Conservation (phyloP, 1,284 basidiomycete genomes). For the Laetiporus sulphureus region DNA sequence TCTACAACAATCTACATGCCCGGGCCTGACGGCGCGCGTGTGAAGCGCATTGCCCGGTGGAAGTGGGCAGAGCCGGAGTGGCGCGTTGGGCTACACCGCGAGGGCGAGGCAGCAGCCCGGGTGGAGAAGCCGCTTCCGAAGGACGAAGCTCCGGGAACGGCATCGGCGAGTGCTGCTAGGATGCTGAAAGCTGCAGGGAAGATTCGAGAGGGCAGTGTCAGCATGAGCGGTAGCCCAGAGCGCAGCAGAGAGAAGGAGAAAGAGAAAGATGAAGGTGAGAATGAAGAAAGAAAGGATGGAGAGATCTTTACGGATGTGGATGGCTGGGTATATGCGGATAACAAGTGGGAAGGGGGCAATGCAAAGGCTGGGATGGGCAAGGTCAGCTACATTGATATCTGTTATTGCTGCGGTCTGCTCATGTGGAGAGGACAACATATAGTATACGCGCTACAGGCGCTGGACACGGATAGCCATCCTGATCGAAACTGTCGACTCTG, state of each 20-base stretch:
- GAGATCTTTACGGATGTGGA: conserved; percentile 71
- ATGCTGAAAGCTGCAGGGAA: conserved; percentile 42
- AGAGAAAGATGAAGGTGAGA: conserved; percentile 12
- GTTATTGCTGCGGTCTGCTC: background rate
- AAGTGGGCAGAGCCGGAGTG: conserved; percentile 86
- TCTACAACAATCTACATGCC: conserved; percentile 49
- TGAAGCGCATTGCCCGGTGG: conserved; percentile 76
- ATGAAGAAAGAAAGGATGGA: conserved; percentile 25
- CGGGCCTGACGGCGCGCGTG: conserved; percentile 37
- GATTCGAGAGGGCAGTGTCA: conserved; percentile 34
- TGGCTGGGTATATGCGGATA: conserved; percentile 93
- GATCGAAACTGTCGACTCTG: conserved; percentile 61
- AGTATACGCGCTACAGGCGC: conserved; percentile 79
- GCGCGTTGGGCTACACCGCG: conserved; percentile 63
- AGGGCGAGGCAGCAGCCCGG: conserved; percentile 40
- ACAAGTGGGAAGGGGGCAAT: conserved; percentile 87
- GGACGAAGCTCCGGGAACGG: conserved; percentile 35
- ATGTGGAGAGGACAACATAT: conserved; percentile 4
- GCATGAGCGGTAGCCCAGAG: conserved; percentile 19
- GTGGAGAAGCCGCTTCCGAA: conserved; percentile 54
- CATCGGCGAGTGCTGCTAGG: conserved; percentile 27
- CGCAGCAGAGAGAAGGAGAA: conserved; percentile 18
- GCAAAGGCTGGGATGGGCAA: conserved; percentile 83
- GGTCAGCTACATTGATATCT: conserved; percentile 27
- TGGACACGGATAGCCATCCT: conserved; percentile 83